Base-by-base conservation (phyloP, 306 rosid species). In the Lathyrus oleraceus region DNA sequence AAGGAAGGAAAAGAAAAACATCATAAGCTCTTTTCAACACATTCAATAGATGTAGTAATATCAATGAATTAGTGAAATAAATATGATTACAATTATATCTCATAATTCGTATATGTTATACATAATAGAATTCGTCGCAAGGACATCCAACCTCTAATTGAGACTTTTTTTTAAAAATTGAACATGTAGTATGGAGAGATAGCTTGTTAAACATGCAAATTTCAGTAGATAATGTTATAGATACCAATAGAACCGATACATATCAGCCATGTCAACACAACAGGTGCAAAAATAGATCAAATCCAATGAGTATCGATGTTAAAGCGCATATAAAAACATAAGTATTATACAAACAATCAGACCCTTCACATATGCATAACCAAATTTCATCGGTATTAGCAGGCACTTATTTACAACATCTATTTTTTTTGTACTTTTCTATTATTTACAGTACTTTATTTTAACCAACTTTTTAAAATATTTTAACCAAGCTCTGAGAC, bases 141-240 rank as follows among this genome's bases (percentile, higher is more conserved):
- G 61, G 98, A 88, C 98, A 92, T 92, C 98, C 98, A 92, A 21
- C 98, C 98, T 65, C 86, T 80, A 78, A 79, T 83, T 76, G 89
- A 8, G 98, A n/a, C n/a, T 92, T 77, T 92, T 92, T 42, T 78
- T 92, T 44, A 92, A 77, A 78, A 92, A n/a, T n/a, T n/a, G n/a
- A n/a, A 92, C 96, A 92, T 89, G 83, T 92, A 87, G 65, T 89
- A 88, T 44, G 96, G 98, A 40, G 95, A 89, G 73, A 92, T 88
- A 72, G 98, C 98, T 86, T 83, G n/a, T n/a, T n/a, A n/a, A n/a
- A n/a, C n/a, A n/a, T n/a, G n/a, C n/a, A n/a, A n/a, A n/a, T n/a
- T n/a, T 96, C 98, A 92, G 12, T 86, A 80, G 65, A 89, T 47
- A 77, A 92, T 92, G 43, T 92, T 92, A 74, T 92, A 89, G 52